A percentile compares a stretch with the other conserved stretches of the same genome.
Conservation (phyloP, 441 rosid genomes). For the Eutrema salsugineum region DNA sequence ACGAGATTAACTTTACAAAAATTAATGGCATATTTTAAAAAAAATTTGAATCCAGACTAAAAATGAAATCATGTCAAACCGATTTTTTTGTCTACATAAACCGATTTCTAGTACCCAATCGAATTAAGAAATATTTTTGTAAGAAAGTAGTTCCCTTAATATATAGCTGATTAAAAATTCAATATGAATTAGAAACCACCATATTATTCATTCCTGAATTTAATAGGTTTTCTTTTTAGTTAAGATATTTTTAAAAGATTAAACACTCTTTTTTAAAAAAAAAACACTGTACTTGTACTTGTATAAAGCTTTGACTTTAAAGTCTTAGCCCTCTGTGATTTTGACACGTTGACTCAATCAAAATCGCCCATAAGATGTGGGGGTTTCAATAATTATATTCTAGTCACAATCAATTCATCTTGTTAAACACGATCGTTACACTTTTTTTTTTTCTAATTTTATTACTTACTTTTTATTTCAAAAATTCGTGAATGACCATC, state of each 20-base stretch:
- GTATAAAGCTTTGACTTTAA: neutral
- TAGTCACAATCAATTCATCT: slow-evolving; percentile 13
- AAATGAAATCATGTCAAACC: neutral
- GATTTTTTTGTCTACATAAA: no score
- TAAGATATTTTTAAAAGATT: neutral
- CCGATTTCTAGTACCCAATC: no score
- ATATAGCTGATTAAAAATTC: neutral
- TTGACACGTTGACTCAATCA: neutral
- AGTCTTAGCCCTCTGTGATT: neutral
- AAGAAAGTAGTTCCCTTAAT: no score
- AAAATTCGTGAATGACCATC: neutral
- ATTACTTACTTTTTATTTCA: neutral
- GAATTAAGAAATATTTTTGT: no score
- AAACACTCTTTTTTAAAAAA: no score
- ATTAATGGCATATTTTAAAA: no score
- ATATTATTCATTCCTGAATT: neutral
- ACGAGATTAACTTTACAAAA: neutral
- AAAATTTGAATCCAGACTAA: no score
- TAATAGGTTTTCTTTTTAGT: neutral
- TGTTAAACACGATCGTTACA: slow-evolving; percentile 18
- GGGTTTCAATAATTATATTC: slow-evolving; percentile 1
- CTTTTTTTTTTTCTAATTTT: neutral
- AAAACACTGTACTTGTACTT: no score
- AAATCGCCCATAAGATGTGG: neutral
- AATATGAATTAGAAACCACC: neutral